Conservation (phyloP, 2,329 filamentous ascomycete species). For the Aureobasidium sp. region DNA sequence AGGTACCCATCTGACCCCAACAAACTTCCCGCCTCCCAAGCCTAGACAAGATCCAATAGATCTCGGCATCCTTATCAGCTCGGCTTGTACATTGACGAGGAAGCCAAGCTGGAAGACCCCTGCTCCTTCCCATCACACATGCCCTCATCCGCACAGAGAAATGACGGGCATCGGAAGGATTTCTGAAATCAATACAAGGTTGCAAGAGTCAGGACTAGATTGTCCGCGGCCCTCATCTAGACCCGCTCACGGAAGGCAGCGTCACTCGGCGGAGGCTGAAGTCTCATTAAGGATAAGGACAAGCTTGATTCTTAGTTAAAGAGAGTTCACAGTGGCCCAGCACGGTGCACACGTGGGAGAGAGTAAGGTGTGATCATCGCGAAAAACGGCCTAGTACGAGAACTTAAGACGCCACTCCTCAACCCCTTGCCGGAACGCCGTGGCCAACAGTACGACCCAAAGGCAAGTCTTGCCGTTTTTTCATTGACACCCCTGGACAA, state of each 20-base stretch:
- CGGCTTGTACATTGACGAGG: not conserved
- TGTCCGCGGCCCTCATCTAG: no score
- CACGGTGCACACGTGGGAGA: no score
- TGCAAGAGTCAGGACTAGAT: not conserved
- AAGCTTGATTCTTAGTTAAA: no score
- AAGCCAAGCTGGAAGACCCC: not conserved
- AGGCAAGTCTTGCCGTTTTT: no score
- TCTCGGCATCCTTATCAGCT: slow-evolving; percentile 10
- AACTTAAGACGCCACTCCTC: no score
- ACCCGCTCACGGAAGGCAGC: no score
- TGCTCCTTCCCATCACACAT: not conserved
- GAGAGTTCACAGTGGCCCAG: no score
- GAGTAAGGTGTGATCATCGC: no score
- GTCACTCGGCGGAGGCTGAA: not conserved
- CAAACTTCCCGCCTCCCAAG: not conserved
- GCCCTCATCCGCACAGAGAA: not conserved
- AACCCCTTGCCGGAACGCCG: no score
- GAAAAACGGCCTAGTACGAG: no score
- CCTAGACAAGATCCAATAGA: slow-evolving; percentile 7
- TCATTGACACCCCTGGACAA: no score
- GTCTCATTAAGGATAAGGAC: slow-evolving; percentile 2
- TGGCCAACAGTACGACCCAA: no score
- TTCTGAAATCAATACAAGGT: not conserved
- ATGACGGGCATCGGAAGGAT: not conserved
- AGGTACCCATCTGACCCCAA: not conserved